phyloP scores from a whole-genome alignment of 352 stramenopile genomes.

The Globisporangium abappressorium region DNA sequence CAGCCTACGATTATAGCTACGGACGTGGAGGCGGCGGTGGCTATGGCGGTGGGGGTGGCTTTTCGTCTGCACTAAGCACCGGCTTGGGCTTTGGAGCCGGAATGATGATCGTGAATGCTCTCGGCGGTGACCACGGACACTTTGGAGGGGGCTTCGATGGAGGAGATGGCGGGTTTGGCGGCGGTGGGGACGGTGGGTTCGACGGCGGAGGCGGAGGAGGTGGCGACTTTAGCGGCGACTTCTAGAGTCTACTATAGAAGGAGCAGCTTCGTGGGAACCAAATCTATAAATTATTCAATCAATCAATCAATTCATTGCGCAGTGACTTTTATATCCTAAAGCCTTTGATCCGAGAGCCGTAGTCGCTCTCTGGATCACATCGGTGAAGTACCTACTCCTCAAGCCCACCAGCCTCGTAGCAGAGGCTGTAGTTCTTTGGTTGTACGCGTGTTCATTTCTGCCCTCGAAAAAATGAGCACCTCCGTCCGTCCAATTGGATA shows the following conservation, averaged over 20 bases:
- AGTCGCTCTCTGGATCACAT: no score
- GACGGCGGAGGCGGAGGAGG: conserved; percentile 5
- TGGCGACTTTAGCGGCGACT: conserved; percentile 13
- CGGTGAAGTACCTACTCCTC: no score
- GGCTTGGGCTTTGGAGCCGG: conserved; percentile 4
- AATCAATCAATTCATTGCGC: not conserved
- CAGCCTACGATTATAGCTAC: conserved; percentile 10
- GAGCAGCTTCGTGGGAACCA: not conserved
- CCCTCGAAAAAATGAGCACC: no score
- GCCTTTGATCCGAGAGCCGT: no score
- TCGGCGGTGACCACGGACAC: conserved; percentile 6
- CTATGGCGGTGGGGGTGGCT: conserved; percentile 9
- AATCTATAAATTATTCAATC: not conserved
- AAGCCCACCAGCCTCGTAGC: no score
- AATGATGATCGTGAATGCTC: conserved; percentile 7
- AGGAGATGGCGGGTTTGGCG: not conserved
- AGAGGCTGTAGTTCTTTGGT: no score
- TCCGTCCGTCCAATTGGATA: no score
- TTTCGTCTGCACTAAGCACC: conserved; percentile 3
- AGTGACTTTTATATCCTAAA: no score
- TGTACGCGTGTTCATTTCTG: no score
- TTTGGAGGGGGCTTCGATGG: conserved; percentile 4
- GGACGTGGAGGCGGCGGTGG: conserved; percentile 2
- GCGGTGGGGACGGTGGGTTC: conserved; percentile 2
- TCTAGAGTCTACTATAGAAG: not conserved